These are phyloP conservation scores for Patellaria atrata DNA, from an alignment of 495 filamentous ascomycete species.

Conservation along the genomic window DNA sequence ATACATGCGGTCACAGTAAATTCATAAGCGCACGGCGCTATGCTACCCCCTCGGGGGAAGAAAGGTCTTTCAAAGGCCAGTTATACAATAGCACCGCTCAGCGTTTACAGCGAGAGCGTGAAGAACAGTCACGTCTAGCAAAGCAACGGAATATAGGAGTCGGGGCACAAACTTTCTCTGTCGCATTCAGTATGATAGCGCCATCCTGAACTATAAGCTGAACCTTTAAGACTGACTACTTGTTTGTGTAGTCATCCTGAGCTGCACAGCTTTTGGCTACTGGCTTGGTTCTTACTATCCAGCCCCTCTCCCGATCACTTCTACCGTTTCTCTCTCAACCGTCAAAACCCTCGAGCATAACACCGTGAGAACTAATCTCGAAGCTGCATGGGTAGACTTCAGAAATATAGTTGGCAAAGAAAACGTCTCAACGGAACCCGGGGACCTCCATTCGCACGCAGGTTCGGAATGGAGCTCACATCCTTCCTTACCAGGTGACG, in stretches of 20 bases:
- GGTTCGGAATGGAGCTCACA: slow-evolving; percentile 87
- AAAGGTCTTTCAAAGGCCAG: slow-evolving; percentile 63
- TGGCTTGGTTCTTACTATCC: slow-evolving; percentile 44
- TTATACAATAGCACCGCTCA: slow-evolving; percentile 70
- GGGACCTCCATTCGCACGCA: slow-evolving; percentile 56
- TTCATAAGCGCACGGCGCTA: too few relatives aligned
- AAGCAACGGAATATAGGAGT: slow-evolving; percentile 37
- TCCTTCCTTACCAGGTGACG: slow-evolving; percentile 23
- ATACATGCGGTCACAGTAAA: too few relatives aligned
- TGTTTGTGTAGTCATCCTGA: slow-evolving; percentile 46
- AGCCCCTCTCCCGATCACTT: slow-evolving; percentile 42
- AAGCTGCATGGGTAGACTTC: slow-evolving; percentile 91
- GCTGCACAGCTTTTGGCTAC: slow-evolving; percentile 50
- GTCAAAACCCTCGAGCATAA: slow-evolving; percentile 53
- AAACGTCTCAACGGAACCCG: slow-evolving; percentile 61
- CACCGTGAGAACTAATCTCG: slow-evolving; percentile 55
- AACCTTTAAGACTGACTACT: too few relatives aligned
- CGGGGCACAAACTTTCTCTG: slow-evolving; percentile 41
- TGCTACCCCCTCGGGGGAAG: slow-evolving; percentile 4
- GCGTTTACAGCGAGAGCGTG: slow-evolving; percentile 59
- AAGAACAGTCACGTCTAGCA: slow-evolving; percentile 52
- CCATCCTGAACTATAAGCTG: too few relatives aligned
- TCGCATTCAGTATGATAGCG: slow-evolving; percentile 48
- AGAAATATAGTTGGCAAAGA: slow-evolving; percentile 68
- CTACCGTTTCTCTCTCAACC: slow-evolving; percentile 55